Conservation (phyloP, 768 basidiomycete genomes). For the Kondoa subrosea region DNA sequence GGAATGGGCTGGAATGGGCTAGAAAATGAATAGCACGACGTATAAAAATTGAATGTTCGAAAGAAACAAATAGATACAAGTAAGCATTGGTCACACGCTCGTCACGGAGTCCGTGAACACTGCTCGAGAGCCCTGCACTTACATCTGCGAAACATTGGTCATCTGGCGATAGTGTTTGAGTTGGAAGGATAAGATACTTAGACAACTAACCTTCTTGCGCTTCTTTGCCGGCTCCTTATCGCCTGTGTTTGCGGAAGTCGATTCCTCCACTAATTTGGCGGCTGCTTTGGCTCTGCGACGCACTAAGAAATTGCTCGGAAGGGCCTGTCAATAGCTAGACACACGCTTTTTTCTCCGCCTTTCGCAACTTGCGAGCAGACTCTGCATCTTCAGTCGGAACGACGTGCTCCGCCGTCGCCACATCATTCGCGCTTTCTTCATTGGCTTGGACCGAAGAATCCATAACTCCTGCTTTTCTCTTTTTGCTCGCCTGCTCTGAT, state of each 20-base stretch:
- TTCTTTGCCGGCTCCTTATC: slow-evolving; percentile 35
- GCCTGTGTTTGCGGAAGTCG: slow-evolving; percentile 37
- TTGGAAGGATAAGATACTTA: no score
- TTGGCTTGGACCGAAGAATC: background rate
- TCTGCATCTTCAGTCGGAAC: slow-evolving; percentile 20
- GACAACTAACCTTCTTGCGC: slow-evolving; percentile 42
- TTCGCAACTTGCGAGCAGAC: slow-evolving; percentile 29
- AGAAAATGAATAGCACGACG: slow-evolving; percentile 10
- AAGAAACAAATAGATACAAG: no score
- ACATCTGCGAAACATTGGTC: no score
- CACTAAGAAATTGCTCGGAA: background rate
- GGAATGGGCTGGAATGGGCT: slow-evolving; percentile 81
- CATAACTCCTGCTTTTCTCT: no score
- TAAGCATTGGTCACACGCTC: no score
- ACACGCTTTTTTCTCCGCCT: slow-evolving; percentile 35
- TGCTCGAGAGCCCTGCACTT: no score
- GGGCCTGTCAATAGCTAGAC: background rate
- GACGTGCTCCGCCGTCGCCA: background rate
- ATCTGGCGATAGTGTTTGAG: no score
- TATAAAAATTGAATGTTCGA: no score
- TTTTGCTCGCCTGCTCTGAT: no score
- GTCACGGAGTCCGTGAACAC: no score
- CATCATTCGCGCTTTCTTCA: slow-evolving; percentile 13
- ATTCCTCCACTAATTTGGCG: slow-evolving; percentile 40
- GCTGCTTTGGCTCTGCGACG: slow-evolving; percentile 15